Evolutionary conservation across 805 yeast genomes (phyloP), one percentile per base, ranked within the genome.

Genomic region (Candida ortonii): DNA sequence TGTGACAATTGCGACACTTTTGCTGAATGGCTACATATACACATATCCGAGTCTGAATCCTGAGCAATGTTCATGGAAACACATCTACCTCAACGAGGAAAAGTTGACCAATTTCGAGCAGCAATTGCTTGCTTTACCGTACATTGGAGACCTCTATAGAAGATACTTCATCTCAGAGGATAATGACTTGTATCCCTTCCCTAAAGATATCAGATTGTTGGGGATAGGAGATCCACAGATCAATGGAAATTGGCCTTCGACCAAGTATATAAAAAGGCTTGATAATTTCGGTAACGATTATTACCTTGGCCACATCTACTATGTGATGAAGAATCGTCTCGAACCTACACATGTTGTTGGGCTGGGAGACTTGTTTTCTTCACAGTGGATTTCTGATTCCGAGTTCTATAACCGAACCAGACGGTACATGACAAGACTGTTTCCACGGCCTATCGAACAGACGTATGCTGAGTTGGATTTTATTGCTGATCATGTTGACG

Each of bases 181-280:
- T 7, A 34, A 33, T 9, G 19, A 16, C 3, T 16, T 32, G 16
- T 19, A 15, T n/a, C 37, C 47, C 13, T 7, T 19, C 12, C 36
- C 57, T 3, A 29, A 36, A 13, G 55, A 48, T 46, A 71, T 89
- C 33, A 76, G 76, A 43, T 60, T 93, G 60, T 58, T 89, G 44
- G 83, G 95, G 5, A 80, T 88, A 58, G 98, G 97, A 6, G 98
- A 93, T 53, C 98, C 98, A 0, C 98, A 93, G 64, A 89, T 93
- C 58, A 84, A 90, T 43, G 98, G 98, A 2, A 76, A 80, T 47
- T 79, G 86, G 83, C 74, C 72, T 6, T 64, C 68, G 16, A 82
- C 95, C 1, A 75, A 80, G 10, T 78, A 80, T 51, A 67, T 85
- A 38, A 82, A 84, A 40, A 61, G 86, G 33, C 63, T 93, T 16